A percentile compares a stretch with the other conserved stretches of the same genome.
These are phyloP conservation scores for Capronia epimyces DNA, from an alignment of 2,329 filamentous ascomycete genomes.

Conservation along the genomic window DNA sequence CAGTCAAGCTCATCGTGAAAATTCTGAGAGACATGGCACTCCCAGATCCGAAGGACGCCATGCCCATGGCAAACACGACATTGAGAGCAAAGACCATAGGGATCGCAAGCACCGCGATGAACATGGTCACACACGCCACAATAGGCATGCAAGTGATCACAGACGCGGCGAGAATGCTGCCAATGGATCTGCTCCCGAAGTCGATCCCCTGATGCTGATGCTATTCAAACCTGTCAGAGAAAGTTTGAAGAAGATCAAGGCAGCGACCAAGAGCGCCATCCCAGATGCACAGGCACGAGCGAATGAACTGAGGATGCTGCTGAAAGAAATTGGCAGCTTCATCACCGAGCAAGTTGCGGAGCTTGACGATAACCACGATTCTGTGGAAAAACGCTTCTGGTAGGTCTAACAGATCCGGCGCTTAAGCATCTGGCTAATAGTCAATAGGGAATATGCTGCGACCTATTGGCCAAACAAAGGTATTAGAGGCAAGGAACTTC, in stretches of 20 bases:
- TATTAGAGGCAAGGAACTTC: slow-evolving; percentile 27
- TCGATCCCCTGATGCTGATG: slow-evolving; percentile 40
- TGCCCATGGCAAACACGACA: slow-evolving; percentile 32
- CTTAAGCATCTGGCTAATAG: slow-evolving; percentile 28
- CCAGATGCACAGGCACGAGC: slow-evolving; percentile 42
- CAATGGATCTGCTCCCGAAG: slow-evolving; percentile 34
- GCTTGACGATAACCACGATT: slow-evolving; percentile 37
- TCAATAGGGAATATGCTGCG: slow-evolving; percentile 41
- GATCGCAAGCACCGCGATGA: slow-evolving; percentile 30
- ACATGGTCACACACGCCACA: slow-evolving; percentile 24
- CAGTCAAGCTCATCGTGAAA: slow-evolving; percentile 39
- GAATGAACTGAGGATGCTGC: slow-evolving; percentile 39
- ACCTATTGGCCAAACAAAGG: slow-evolving; percentile 47
- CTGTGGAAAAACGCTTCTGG: slow-evolving; percentile 43
- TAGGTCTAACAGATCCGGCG: slow-evolving; percentile 30
- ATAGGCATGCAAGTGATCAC: slow-evolving; percentile 28
- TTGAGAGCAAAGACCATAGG: slow-evolving; percentile 26
- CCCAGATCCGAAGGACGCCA: slow-evolving; percentile 39
- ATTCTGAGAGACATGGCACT: slow-evolving; percentile 41
- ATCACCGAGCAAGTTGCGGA: slow-evolving; percentile 36
- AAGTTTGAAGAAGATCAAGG: slow-evolving; percentile 40
- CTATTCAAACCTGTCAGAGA: slow-evolving; percentile 46
- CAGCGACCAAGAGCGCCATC: slow-evolving; percentile 43
- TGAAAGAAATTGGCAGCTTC: slow-evolving; percentile 44
- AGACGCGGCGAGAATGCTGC: slow-evolving; percentile 35